Base-by-base conservation (phyloP, 1,284 basidiomycete species). In the Exsudoporus floridanus region DNA sequence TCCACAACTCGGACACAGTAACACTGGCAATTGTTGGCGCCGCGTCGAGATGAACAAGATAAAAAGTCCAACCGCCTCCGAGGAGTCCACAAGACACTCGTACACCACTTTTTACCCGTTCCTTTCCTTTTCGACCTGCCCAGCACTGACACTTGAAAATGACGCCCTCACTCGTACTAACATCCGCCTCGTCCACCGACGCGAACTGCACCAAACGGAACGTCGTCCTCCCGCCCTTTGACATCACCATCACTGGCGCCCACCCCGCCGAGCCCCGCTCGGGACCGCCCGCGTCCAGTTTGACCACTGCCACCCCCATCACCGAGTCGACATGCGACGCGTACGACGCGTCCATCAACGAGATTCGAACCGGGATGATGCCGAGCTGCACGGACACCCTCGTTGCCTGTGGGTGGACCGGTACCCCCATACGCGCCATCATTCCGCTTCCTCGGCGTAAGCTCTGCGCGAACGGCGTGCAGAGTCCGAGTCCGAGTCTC, bases 341-440 rank as follows among this genome's bases (percentile, higher is more conserved):
- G 28, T 23, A 43, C 36, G 41, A 44, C 41, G 38, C 23, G 35
- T 42, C 45, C 5, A 25, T 23, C 14, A 10, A 37, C 31, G 3
- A 9, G 18, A 35, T 12, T 30, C 28, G 6, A 10, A 13, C 31
- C 0, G 7, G 7, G 36, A 10, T 25, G 36, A 10, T 25, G 9
- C 28, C 34, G 16, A 50, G 31, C 25, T 19, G 8, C 21, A n/a
- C n/a, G n/a, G n/a, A n/a, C n/a, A 9, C 7, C 28, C 25, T 12
- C 8, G 51, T 42, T 3, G 35, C 34, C 2, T n/a, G 38, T n/a
- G 56, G 18, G n/a, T 67, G 62, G 62, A 54, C 63, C 2, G 65
- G 63, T 4, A 16, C 39, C 4, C 65, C 63, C n/a, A 53, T 66
- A 30, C 63, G 63, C 41, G 63, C 63, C n/a, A 56, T 62, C 52